Conservation (phyloP, 2,329 filamentous ascomycete species). For the Uncinocarpus reesii region DNA sequence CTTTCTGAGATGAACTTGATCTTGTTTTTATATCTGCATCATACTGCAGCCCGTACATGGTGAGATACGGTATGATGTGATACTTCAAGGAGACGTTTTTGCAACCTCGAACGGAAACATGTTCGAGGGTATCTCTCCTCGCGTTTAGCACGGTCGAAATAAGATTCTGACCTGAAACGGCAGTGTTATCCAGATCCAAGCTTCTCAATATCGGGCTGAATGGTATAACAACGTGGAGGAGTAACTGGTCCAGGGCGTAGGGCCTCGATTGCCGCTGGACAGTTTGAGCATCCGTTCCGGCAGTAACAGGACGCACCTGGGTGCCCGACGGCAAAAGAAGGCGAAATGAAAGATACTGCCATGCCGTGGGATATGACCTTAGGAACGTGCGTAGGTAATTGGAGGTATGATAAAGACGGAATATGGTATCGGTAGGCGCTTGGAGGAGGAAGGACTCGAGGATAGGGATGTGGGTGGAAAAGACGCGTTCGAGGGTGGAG, state of each 20-base stretch:
- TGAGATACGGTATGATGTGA: conserved; percentile 51
- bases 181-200: conserved; percentile 52
- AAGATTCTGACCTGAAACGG: conserved; percentile 48
- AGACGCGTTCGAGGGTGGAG: conserved; percentile 44
- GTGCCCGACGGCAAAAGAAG: conserved; percentile 36
- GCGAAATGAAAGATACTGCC: conserved; percentile 51
- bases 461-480: conserved; percentile 48
- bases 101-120: conserved; percentile 52
- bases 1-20: conserved; percentile 25
- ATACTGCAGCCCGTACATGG: conserved; percentile 37
- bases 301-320: conserved; percentile 25
- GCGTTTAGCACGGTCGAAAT: conserved; percentile 46
- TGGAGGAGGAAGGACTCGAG: conserved; percentile 50
- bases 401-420: conserved; percentile 51
- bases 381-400: conserved; percentile 46
- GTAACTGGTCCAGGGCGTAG: conserved; percentile 49
- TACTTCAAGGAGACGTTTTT: conserved; percentile 57
- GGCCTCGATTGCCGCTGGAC: conserved; percentile 43
- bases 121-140: conserved; percentile 46
- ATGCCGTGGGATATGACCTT: conserved; percentile 48
- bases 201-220: conserved; percentile 48
- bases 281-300: conserved; percentile 25
- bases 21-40: conserved; percentile 38
- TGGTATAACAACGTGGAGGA: conserved; percentile 47
- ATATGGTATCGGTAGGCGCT: conserved; percentile 46